Base-by-base conservation (phyloP, 1,139 yeast genomes). In the Nakaseomyces uthaithaninus region DNA sequence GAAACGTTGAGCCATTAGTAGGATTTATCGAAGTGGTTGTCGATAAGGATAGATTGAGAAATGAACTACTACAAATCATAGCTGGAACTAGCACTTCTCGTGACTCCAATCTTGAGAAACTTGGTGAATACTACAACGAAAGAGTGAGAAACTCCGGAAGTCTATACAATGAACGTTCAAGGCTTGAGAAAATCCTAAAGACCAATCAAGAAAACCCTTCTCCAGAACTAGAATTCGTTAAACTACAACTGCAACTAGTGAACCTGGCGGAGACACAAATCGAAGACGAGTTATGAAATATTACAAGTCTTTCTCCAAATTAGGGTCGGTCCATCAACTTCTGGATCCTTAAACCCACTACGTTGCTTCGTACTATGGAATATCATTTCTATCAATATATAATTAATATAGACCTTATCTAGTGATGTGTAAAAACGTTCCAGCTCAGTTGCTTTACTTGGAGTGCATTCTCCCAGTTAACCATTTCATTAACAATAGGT, bases 1-100 rank as follows among this genome's bases (percentile, higher is more conserved):
- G 63, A 35, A 50, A 52, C 34, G 20, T 45, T 3, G 47, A 50
- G 7, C 34, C 47, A n/a, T 28, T 55, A 27, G 42, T 37, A 7
- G 43, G 45, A 11, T 56, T 56, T 19, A 45, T 58, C 15, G 47
- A 51, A 17, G 33, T 41, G 4, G 42, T 51, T 2, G 44, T 31
- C 11, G 10, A 20, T 4, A 19, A 20, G 35, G 25, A 20, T 17
- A 20, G n/a, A 17, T 4, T 31, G 10, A 19, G 5, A 2, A 19
- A 20, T 17, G 25, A 31, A 4, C 25, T 31, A 19, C 15, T 31
- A 7, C 16, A 10, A 6, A 31, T 31, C 6, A 31, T 31, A 19
- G 35, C 19, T 6, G 35, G 35, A 5, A 19, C 25, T 7, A 31
- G 16, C 11, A 12, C 7, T 10, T 7, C 24, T 8, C 6, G 6